phyloP scores from a whole-genome alignment of 2,329 filamentous ascomycete species.

The Pseudofabraea citricarpa region DNA sequence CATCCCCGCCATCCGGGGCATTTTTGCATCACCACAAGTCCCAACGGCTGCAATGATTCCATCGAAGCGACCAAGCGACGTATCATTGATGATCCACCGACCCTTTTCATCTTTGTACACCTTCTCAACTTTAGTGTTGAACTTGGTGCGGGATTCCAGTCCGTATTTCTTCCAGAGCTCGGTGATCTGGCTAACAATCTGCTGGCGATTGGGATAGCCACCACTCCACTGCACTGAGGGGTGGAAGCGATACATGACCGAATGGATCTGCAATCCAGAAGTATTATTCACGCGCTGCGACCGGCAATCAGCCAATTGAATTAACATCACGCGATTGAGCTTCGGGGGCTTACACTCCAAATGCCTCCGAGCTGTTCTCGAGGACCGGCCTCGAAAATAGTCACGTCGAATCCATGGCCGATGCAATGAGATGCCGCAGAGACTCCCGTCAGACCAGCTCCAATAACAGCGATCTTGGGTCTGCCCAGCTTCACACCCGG shows the following conservation, averaged over 20 bases:
- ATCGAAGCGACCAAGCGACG: constrained; percentile 67
- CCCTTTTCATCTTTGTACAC: constrained; percentile 65
- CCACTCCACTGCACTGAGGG: constrained; percentile 69
- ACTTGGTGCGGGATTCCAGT: constrained; percentile 65
- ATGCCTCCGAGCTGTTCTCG: constrained; percentile 69
- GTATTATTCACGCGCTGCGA: constrained; percentile 72
- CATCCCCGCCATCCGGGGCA: constrained; percentile 65
- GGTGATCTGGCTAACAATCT: constrained; percentile 69
- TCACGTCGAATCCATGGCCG: constrained; percentile 79
- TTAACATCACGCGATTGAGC: neutral
- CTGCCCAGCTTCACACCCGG: constrained; percentile 50
- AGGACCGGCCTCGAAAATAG: constrained; percentile 69
- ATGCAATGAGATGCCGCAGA: constrained; percentile 78
- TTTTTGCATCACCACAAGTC: constrained; percentile 74
- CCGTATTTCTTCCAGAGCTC: constrained; percentile 72
- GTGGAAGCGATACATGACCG: constrained; percentile 83
- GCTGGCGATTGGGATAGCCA: constrained; percentile 72
- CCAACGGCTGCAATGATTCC: constrained; percentile 75
- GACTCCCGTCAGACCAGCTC: constrained; percentile 68
- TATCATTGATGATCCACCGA: constrained; percentile 74
- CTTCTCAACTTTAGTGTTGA: constrained; percentile 64
- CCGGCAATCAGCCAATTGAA: constrained; percentile 2
- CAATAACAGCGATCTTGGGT: constrained; percentile 65
- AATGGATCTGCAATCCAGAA: constrained; percentile 78
- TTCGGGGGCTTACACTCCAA: constrained; percentile 58